Conservation (phyloP, 192 early-diverging fungal genomes). For the Coemansia sp. region DNA sequence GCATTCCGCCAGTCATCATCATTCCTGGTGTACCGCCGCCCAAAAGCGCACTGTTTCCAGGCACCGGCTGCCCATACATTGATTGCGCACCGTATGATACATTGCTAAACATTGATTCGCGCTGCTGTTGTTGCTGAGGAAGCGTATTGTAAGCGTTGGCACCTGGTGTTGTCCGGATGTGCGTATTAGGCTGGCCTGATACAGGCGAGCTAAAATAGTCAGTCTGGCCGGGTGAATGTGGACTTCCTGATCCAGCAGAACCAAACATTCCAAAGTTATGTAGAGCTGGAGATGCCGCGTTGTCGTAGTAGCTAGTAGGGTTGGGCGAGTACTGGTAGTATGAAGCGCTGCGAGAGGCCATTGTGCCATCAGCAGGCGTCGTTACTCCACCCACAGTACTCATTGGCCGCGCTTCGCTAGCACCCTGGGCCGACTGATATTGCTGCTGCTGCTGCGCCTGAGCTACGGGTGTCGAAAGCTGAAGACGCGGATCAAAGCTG, state of each 20-base stretch:
- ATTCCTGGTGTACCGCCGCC: conserved; percentile 41
- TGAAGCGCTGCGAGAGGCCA: conserved; percentile 17
- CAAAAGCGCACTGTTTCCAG: conserved; percentile 11
- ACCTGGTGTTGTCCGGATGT: neutral
- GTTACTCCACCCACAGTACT: conserved; percentile 15
- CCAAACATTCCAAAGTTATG: conserved; percentile 3
- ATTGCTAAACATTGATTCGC: conserved; percentile 29
- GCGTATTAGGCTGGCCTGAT: neutral
- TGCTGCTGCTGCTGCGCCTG: conserved; percentile 39
- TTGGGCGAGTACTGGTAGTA: conserved; percentile 30
- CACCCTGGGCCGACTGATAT: conserved; percentile 9
- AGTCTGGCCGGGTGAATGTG: conserved; percentile 6
- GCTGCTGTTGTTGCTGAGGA: conserved; percentile 25
- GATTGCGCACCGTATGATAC: conserved; percentile 20
- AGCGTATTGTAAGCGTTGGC: neutral
- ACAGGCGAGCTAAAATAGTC: conserved; percentile 14
- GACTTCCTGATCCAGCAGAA: neutral
- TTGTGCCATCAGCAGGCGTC: conserved; percentile 15
- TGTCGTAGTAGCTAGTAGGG: conserved; percentile 16
- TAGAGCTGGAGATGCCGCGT: neutral
- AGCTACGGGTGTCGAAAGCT: conserved; percentile 39
- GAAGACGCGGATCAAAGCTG: conserved; percentile 31
- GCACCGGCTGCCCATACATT: conserved; percentile 14
- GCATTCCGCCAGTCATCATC: conserved; percentile 19
- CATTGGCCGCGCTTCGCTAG: conserved; percentile 16